Conservation (phyloP, 2,329 filamentous ascomycete species). For the Exserohilum turcica region DNA sequence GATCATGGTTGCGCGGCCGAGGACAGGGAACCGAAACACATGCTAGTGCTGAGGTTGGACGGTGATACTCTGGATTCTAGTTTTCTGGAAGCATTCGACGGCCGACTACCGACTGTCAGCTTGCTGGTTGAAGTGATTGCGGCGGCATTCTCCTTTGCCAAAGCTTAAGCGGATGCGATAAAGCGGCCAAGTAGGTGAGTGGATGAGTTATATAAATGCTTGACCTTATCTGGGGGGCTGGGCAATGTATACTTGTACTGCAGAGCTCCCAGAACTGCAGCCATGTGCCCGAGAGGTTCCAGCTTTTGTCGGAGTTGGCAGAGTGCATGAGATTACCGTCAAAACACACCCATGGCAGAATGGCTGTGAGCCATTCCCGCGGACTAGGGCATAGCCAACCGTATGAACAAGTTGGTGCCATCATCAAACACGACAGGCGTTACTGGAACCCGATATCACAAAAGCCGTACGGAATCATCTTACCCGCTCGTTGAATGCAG, state of each 20-base stretch:
- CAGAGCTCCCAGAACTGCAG: conserved; percentile 52
- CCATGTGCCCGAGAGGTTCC: conserved; percentile 43
- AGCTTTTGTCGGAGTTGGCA: conserved; percentile 50
- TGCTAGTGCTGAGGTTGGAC: conserved; percentile 32
- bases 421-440: conserved; percentile 23
- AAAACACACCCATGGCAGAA: conserved; percentile 48
- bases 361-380: conserved; percentile 52
- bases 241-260: conserved; percentile 42
- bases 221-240: conserved; percentile 40
- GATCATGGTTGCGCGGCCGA: conserved; percentile 27
- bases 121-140: neutral
- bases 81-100: conserved; percentile 55
- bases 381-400: conserved; percentile 29
- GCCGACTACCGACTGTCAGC: conserved; percentile 47
- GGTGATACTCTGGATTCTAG: conserved; percentile 32
- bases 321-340: conserved; percentile 53
- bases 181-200: too few species aligned
- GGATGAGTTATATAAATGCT: conserved; percentile 51
- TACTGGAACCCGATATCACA: conserved; percentile 20
- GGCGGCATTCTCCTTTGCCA: conserved; percentile 55
- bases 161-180: conserved; percentile 56
- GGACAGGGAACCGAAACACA: conserved; percentile 30
- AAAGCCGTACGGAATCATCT: conserved; percentile 22
- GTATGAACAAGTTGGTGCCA: conserved; percentile 34
- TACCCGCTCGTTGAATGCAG: conserved; percentile 27